Percentiles rank a stretch among this genome's conserved stretches.
Conservation (phyloP, 768 basidiomycete species). For the Tulasnella sp. region DNA sequence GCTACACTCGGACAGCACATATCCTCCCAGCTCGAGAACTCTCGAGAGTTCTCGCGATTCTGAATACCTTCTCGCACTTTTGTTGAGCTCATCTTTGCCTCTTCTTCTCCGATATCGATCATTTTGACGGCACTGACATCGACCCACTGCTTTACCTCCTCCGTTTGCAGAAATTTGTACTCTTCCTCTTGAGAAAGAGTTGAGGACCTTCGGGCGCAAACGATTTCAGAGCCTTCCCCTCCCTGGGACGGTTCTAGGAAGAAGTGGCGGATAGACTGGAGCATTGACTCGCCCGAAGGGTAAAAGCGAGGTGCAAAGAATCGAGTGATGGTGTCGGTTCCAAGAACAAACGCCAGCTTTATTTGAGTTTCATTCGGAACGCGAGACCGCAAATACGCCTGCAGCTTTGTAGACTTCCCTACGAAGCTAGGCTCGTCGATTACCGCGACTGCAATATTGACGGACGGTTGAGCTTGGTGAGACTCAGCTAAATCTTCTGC, state of each 20-base stretch:
- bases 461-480: not conserved
- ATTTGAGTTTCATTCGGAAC: not conserved
- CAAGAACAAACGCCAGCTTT: slow-evolving; percentile 56
- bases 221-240: slow-evolving; percentile 24
- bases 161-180: slow-evolving; percentile 22
- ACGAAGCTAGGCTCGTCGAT: slow-evolving; percentile 85
- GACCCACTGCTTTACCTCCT: slow-evolving; percentile 40
- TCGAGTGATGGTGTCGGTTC: slow-evolving; percentile 76
- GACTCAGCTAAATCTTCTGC: slow-evolving; percentile 30
- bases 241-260: slow-evolving; percentile 33
- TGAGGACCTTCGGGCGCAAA: slow-evolving; percentile 47
- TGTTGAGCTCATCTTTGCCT: slow-evolving; percentile 58
- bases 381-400: slow-evolving; percentile 33
- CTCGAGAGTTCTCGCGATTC: not conserved
- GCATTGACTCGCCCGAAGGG: slow-evolving; percentile 38
- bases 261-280: slow-evolving; percentile 41
- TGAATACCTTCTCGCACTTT: slow-evolving; percentile 41
- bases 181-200: slow-evolving; percentile 22
- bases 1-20: slow-evolving; percentile 39
- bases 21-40: slow-evolving; percentile 33
- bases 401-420: slow-evolving; percentile 57
- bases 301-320: slow-evolving; percentile 73
- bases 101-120: slow-evolving; percentile 46
- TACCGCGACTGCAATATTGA: slow-evolving; percentile 64
- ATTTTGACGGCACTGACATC: slow-evolving; percentile 41